Conservation (phyloP, 306 rosid genomes). For the Coriaria nepalensis region DNA sequence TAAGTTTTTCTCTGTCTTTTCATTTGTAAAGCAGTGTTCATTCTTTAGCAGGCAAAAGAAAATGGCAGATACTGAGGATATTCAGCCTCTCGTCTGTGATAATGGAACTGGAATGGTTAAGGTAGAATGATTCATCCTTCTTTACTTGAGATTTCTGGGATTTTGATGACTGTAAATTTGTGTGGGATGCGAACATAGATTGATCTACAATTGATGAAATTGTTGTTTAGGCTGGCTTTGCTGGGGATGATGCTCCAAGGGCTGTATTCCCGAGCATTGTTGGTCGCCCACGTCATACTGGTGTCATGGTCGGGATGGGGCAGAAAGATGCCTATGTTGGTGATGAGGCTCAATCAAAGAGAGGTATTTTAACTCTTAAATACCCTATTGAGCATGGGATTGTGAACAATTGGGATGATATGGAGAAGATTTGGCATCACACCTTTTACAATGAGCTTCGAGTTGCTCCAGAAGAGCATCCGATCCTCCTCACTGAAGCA, state of each 20-base stretch:
- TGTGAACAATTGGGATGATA: conserved; percentile 77
- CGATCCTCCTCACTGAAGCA: conserved; percentile 63
- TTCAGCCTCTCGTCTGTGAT: conserved; percentile 30
- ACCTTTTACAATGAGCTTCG: conserved; percentile 28
- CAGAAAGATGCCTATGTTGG: conserved; percentile 31
- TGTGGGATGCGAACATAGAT: background rate
- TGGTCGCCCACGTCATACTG: conserved; percentile 28
- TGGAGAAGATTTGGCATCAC: conserved; percentile 60
- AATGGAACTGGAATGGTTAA: conserved; percentile 34
- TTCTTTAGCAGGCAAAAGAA: conserved; percentile 14
- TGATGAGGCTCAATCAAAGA: conserved; percentile 30
- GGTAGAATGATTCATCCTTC: conserved; percentile 10
- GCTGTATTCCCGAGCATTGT: conserved; percentile 32
- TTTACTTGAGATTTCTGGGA: no score
- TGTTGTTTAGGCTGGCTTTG: conserved; percentile 26
- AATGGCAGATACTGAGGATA: conserved; percentile 25
- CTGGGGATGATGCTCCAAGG: conserved; percentile 31
- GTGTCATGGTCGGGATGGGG: conserved; percentile 30
- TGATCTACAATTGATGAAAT: background rate
- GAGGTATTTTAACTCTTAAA: conserved; percentile 25
- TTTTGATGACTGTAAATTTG: no score
- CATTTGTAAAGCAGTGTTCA: background rate
- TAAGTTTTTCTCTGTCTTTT: background rate
- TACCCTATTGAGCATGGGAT: conserved; percentile 80
- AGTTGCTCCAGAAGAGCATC: conserved; percentile 41